These are phyloP conservation scores for Caryopteris hybrid DNA, from an alignment of 305 asterid species.

Conservation along the genomic window DNA sequence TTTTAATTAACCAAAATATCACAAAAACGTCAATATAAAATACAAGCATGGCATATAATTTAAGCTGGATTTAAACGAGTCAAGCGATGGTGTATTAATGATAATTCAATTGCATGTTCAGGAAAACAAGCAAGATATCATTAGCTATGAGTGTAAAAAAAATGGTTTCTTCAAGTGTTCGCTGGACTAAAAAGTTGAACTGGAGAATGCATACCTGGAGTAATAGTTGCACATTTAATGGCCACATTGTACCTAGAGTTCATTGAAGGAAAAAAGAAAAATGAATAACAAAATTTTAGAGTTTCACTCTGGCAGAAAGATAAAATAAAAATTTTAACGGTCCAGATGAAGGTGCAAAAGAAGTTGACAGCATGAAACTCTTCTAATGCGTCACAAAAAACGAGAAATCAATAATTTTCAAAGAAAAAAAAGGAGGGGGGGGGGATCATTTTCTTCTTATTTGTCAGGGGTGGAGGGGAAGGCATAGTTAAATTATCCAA, in stretches of 20 bases:
- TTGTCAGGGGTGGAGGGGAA: not conserved
- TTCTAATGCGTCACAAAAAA: not conserved
- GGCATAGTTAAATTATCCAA: not conserved
- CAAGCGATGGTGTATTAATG: not conserved
- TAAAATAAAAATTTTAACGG: too few relatives aligned
- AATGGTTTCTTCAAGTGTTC: not conserved
- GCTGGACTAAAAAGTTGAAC: slow-evolving; percentile 5
- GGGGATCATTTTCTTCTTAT: not conserved
- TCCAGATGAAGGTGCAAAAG: not conserved
- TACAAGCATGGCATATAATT: not conserved
- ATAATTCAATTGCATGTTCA: not conserved
- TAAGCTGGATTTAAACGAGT: slow-evolving; percentile 6
- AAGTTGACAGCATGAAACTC: not conserved
- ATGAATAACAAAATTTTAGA: not conserved
- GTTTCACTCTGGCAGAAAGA: slow-evolving; percentile 12
- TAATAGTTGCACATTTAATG: slow-evolving; percentile 72
- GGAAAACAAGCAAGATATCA: not conserved
- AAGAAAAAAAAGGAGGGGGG: not conserved
- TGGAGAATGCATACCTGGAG: slow-evolving; percentile 49
- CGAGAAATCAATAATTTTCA: not conserved
- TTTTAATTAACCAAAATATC: slow-evolving; percentile 22
- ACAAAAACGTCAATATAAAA: slow-evolving; percentile 10
- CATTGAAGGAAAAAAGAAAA: slow-evolving; percentile 7
- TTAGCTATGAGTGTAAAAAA: not conserved
- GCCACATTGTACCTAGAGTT: slow-evolving; percentile 65